These are phyloP conservation scores for Termitomyces sp. DNA, from an alignment of 1,284 basidiomycete species.

Conservation along the genomic window DNA sequence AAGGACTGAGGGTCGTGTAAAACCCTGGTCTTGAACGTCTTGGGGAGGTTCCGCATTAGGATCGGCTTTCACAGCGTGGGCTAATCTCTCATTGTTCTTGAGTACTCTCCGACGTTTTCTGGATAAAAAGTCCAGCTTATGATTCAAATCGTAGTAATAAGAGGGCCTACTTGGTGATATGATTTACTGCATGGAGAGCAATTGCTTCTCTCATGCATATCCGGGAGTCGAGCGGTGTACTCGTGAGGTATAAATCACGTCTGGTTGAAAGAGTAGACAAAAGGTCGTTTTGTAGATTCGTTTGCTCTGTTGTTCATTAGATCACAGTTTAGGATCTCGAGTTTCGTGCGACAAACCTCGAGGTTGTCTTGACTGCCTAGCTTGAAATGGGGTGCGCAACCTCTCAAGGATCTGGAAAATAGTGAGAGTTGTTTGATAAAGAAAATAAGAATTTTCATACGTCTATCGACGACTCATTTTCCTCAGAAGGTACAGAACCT, in stretches of 20 bases:
- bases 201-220: constrained; percentile 58
- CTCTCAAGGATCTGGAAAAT: constrained; percentile 53
- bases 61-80: constrained; percentile 55
- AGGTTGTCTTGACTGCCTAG: constrained; percentile 47
- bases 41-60: constrained; percentile 48
- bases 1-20: constrained; percentile 93
- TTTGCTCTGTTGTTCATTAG: constrained; percentile 36
- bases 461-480: constrained; percentile 22
- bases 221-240: constrained; percentile 49
- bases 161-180: constrained; percentile 70
- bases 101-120: constrained; percentile 92
- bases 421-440: neutral
- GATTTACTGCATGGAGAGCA: constrained; percentile 77
- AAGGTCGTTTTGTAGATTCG: constrained; percentile 57
- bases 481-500: constrained; percentile 26
- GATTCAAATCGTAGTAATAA: neutral
- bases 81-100: constrained; percentile 90
- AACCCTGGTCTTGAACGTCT: constrained; percentile 93
- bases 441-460: constrained; percentile 17
- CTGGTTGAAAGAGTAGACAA: constrained; percentile 62
- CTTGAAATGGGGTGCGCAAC: constrained; percentile 49
- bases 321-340: neutral
- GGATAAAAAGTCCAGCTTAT: constrained; percentile 12
- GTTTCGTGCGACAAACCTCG: constrained; percentile 36
- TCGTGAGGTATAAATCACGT: constrained; percentile 71